These are phyloP conservation scores for Batkoa obscura DNA, from an alignment of 371 early-diverging fungal species.

Conservation along the genomic window DNA sequence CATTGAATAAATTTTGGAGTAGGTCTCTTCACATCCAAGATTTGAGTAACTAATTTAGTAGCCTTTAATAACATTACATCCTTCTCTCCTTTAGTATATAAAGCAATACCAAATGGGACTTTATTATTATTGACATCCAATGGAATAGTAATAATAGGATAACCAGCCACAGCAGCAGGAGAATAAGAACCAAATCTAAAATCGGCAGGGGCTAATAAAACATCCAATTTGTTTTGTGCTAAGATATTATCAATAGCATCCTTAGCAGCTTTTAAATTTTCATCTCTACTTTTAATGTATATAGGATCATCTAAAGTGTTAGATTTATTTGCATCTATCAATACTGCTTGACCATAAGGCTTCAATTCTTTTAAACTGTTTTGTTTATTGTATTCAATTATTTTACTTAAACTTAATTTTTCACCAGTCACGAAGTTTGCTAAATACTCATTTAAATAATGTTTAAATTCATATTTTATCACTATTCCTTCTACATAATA, in stretches of 20 bases:
- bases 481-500: too few relatives aligned
- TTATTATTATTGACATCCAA: neutral
- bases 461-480: too few relatives aligned
- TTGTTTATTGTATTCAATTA: neutral
- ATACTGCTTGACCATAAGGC: neutral
- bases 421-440: too few relatives aligned
- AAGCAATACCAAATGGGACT: conserved; percentile 2
- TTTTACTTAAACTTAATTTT: too few relatives aligned
- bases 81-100: too few relatives aligned
- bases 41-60: too few relatives aligned
- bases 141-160: conserved; percentile 1
- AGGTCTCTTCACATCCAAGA: too few relatives aligned
- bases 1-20: too few relatives aligned
- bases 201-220: neutral
- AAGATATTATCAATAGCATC: neutral
- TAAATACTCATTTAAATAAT: too few relatives aligned
- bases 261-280: neutral
- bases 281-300: too few relatives aligned
- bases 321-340: neutral
- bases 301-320: too few relatives aligned
- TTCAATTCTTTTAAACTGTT: neutral
- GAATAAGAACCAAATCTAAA: neutral
- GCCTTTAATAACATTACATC: too few relatives aligned
- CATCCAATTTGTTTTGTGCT: neutral
- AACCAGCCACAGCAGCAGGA: neutral